phyloP scores from a whole-genome alignment of 2,329 filamentous ascomycete genomes.

The Pseudodiploospora longispora region DNA sequence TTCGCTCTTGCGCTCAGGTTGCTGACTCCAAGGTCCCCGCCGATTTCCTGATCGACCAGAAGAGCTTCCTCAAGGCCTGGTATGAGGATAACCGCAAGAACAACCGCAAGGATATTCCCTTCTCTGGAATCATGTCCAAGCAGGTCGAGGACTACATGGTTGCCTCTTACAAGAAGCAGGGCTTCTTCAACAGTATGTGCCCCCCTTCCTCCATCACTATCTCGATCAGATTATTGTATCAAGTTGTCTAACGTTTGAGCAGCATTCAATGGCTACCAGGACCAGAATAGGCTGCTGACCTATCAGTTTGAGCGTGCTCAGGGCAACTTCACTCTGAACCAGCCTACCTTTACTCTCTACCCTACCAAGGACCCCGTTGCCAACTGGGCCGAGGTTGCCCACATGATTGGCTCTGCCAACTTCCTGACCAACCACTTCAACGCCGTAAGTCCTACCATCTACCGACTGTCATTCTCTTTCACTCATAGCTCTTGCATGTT shows the following conservation, averaged over 20 bases:
- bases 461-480: too few species aligned
- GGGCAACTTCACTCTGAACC: slow-evolving; percentile 4
- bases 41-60: slow-evolving; percentile 3
- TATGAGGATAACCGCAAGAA: neutral
- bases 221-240: too few species aligned
- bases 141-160: slow-evolving; percentile 8
- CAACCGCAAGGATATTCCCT: slow-evolving; percentile 4
- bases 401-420: neutral
- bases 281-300: slow-evolving; percentile 4
- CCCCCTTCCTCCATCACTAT: too few species aligned
- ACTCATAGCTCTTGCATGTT: too few species aligned
- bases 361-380: slow-evolving; percentile 6
- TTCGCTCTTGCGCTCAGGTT: slow-evolving; percentile 5
- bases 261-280: slow-evolving; percentile 8
- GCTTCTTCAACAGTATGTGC: slow-evolving; percentile 4
- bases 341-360: slow-evolving; percentile 5
- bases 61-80: neutral
- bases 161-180: slow-evolving; percentile 7
- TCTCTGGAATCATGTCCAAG: slow-evolving; percentile 7
- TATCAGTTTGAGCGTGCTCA: slow-evolving; percentile 7
- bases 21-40: slow-evolving; percentile 1
- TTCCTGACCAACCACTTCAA: slow-evolving; percentile 7
- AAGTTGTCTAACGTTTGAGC: too few species aligned
- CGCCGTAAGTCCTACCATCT: neutral
- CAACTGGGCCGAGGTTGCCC: slow-evolving; percentile 1